Conservation (phyloP, 345 rosid species). For the Triadica sebifera region DNA sequence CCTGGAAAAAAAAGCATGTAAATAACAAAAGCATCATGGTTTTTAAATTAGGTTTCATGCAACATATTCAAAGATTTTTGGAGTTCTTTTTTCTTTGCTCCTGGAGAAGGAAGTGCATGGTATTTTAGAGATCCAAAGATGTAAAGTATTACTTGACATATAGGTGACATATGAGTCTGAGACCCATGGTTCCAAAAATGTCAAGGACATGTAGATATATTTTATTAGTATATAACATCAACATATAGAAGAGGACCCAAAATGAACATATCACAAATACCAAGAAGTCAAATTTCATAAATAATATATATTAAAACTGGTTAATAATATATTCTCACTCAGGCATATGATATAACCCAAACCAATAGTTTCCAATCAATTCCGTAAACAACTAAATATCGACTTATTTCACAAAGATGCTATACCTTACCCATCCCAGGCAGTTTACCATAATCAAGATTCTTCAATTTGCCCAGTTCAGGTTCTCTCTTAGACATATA, state of each 20-base stretch:
- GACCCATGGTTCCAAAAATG: not conserved
- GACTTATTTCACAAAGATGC: not conserved
- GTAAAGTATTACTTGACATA: no score
- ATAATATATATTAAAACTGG: not conserved
- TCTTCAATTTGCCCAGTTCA: not conserved
- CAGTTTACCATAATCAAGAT: not conserved
- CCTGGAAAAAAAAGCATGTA: conserved; percentile 39
- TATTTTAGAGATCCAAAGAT: not conserved
- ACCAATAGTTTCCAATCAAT: not conserved
- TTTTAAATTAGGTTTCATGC: not conserved
- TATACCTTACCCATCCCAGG: not conserved
- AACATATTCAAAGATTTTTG: not conserved
- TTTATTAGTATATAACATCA: not conserved
- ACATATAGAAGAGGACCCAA: not conserved
- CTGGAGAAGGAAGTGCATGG: not conserved
- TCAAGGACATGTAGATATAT: not conserved
- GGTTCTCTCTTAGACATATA: not conserved
- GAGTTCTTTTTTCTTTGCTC: not conserved
- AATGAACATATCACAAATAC: no score
- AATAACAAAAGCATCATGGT: conserved; percentile 13
- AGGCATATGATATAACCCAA: not conserved
- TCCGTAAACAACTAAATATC: not conserved
- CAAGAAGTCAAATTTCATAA: not conserved
- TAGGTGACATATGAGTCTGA: not conserved
- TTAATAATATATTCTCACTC: no score